Evolutionary conservation across 2,329 filamentous ascomycete genomes (phyloP).

Genomic region (Phialocephala subalpina): DNA sequence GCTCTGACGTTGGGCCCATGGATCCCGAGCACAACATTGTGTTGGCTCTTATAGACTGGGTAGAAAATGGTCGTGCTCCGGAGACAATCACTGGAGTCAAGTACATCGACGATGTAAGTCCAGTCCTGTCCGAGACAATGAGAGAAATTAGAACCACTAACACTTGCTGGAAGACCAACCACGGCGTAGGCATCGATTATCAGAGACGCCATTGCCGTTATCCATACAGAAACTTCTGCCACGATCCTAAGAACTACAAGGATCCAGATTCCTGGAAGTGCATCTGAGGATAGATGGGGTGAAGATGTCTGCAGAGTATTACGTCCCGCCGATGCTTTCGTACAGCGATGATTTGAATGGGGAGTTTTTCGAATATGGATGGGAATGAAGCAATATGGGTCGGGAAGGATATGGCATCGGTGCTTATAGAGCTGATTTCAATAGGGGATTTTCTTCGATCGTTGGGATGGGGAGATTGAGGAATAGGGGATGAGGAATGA

Average conservation of each 20-base stretch:
- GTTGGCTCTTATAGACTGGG: conserved; percentile 56
- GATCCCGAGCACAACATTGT: conserved; percentile 54
- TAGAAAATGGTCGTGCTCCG: conserved; percentile 51
- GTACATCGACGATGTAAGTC: conserved; percentile 35
- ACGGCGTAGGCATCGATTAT: conserved; percentile 28
- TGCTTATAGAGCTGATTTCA: too few species aligned
- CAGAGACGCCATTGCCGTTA: conserved; percentile 38
- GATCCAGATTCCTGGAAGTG: conserved; percentile 32
- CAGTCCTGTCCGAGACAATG: not conserved
- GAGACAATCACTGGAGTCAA: conserved; percentile 38
- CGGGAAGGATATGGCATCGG: too few species aligned
- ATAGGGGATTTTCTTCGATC: too few species aligned
- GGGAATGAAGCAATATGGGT: too few species aligned
- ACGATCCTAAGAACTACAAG: conserved; percentile 21
- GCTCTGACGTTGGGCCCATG: conserved; percentile 34
- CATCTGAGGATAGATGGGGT: conserved; percentile 7
- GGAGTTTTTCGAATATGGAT: too few species aligned
- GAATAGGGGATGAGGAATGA: too few species aligned
- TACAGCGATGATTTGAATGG: too few species aligned
- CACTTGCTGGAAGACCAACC: conserved; percentile 18
- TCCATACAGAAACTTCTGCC: conserved; percentile 33
- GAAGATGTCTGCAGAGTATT: not conserved
- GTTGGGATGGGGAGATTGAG: too few species aligned
- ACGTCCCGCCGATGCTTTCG: not conserved
- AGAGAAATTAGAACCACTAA: not conserved